phyloP scores from a whole-genome alignment of 2,329 filamentous ascomycete species.

The Ophiostoma novo-ulmi region DNA sequence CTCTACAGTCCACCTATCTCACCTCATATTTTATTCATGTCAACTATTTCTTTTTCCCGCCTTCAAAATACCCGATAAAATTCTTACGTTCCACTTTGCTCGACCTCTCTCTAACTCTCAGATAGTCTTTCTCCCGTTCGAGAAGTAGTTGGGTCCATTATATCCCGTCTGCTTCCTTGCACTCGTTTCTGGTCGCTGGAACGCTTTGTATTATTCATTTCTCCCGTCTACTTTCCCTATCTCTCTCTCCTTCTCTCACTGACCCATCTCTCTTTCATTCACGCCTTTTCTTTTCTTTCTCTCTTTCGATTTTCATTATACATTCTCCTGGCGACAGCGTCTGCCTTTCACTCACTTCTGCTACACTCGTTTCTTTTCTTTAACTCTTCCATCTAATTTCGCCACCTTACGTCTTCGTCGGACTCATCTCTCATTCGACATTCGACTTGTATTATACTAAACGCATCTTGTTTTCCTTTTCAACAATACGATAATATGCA shows the following conservation, averaged over 20 bases:
- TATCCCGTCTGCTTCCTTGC: background rate
- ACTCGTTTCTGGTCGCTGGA: background rate
- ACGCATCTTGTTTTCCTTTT: slow-evolving; percentile 4
- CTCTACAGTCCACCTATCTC: background rate
- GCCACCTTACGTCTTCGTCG: background rate
- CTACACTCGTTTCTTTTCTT: slow-evolving; percentile 9
- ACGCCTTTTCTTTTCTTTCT: slow-evolving; percentile 3
- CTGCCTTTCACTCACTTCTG: slow-evolving; percentile 10
- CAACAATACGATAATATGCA: background rate
- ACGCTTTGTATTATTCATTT: background rate
- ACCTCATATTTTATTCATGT: background rate
- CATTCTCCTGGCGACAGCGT: background rate
- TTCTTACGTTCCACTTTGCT: slow-evolving; percentile 1
- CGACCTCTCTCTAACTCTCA: background rate
- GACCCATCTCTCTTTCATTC: background rate
- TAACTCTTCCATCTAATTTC: slow-evolving; percentile 3
- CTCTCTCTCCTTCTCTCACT: background rate
- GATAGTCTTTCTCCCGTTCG: background rate
- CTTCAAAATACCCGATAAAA: background rate
- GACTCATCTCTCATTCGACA: background rate
- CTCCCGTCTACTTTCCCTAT: background rate
- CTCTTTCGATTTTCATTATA: background rate
- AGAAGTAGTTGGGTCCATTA: slow-evolving; percentile 1
- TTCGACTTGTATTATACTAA: background rate
- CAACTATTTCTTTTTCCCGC: background rate